phyloP scores from a whole-genome alignment of 352 stramenopile genomes.

The Phytophthora hibernalis region DNA sequence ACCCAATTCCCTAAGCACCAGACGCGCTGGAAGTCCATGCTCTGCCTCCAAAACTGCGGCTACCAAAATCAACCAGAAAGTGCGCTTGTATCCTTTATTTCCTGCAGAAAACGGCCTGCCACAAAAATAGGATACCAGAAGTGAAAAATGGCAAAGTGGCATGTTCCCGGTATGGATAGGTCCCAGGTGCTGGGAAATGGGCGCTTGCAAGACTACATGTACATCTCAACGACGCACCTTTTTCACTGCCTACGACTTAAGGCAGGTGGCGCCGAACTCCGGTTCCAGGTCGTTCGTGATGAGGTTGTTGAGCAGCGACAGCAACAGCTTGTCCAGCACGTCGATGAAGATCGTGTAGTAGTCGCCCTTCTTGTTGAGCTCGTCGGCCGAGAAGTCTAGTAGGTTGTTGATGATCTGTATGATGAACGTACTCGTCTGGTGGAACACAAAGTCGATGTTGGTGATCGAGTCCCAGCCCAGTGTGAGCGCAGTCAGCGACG shows the following conservation, averaged over 20 bases:
- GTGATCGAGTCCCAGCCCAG: conserved; percentile 57
- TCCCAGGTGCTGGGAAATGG: conserved; percentile 7
- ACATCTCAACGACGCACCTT: background rate
- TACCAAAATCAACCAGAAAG: conserved; percentile 30
- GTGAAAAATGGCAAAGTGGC: conserved; percentile 16
- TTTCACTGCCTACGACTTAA: conserved; percentile 26
- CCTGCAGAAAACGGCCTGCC: conserved; percentile 11
- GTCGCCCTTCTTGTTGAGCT: conserved; percentile 72
- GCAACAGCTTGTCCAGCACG: conserved; percentile 44
- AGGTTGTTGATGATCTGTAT: conserved; percentile 55
- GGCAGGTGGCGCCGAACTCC: conserved; percentile 56
- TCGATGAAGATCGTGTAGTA: conserved; percentile 54
- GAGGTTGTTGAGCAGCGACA: conserved; percentile 62
- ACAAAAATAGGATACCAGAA: conserved; percentile 39
- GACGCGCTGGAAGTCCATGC: conserved; percentile 26
- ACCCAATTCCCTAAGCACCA: conserved; percentile 18
- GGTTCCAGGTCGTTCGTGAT: conserved; percentile 69
- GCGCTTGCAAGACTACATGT: background rate
- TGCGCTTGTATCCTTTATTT: background rate
- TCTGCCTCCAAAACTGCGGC: conserved; percentile 24
- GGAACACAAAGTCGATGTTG: conserved; percentile 60
- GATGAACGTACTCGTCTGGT: conserved; percentile 47
- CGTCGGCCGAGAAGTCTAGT: conserved; percentile 49
- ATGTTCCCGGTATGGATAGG: conserved; percentile 16
- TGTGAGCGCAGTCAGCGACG: conserved; percentile 41